Base-by-base conservation (phyloP, 805 yeast species). In the Zygotorulaspora danielsina region DNA sequence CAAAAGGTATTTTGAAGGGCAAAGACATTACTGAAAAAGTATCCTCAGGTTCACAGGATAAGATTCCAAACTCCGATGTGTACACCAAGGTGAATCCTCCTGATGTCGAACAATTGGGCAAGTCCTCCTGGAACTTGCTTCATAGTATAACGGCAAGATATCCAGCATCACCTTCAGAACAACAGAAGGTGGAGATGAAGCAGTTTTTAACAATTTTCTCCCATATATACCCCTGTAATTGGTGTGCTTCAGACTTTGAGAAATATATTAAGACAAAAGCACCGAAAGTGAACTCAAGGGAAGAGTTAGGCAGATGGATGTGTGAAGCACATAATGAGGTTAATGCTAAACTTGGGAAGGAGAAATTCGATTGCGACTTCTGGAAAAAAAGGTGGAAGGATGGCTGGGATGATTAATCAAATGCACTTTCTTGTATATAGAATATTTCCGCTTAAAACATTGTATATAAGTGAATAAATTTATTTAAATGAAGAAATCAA, bases 341-440 rank as follows among this genome's bases (percentile, higher is more conserved):
- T n/a, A 93, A 93, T 61, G 69, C 60, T 13, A 89, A 88, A 60
- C 59, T 90, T 19, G 95, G 95, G 1, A 93, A 93, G 63, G 86
- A 85, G 5, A 69, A 67, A 40, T 93, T 93, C 57, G 88, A 90
- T 58, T 90, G 97, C 54, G 70, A 79, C 42, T 71, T 84, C 48
- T 93, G 98, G 98, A 81, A 81, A 58, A 78, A 84, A 53, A 78
- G 98, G 57, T 90, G 98, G 98, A 79, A 75, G 50, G 95, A 86
- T 52, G 97, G 97, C 0, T 88, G 96, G 96, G 82, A 83, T 15
- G 44, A 48, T 6, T 32, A 19, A 29, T 6, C 9, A 4, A 27
- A 12, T n/a, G 9, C 17, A 32, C 8, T 6, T 19, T 7, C 39
- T 15, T 39, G 39, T 34, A 34, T 8, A 39, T 39, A 39, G 25